Evolutionary conservation across 1,284 basidiomycete genomes (phyloP), one percentile per base, ranked within the genome.

Genomic region (Apiotrichum gracile): DNA sequence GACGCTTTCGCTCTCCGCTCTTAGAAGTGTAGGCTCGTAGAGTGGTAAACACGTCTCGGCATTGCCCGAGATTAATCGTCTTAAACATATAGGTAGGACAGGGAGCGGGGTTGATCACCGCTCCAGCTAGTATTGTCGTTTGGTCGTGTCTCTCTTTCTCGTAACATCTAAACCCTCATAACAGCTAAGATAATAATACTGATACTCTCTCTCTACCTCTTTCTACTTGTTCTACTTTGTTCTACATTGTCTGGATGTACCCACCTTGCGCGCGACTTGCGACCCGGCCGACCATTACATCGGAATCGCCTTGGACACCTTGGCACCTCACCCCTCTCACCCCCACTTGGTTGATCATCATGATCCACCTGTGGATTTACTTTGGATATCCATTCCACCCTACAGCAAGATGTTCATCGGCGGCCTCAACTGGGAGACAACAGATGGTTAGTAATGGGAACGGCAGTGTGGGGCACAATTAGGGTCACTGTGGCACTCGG

Each of bases 401-500:
- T 75, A 75, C 81, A 94, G 92, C 76, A 97, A 97, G 81, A 96
- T 93, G 91, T 96, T 96, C 73, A 88, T 96, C 67, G 91, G 91
- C 61, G 91, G 92, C 61, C 80, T 96, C 54, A 93, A 94, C 78
- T 96, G 92, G 91, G 91, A 96, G 75, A 96, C 91, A 61, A 91
- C 88, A 68, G 92, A 96, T 79, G 91, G 91, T 81, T 54, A 67
- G 77, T 72, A 21, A 25, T n/a, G n/a, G n/a, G 31, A 33, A 33
- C 31, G 16, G 31, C 31, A 33, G 31, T 33, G 8, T 33, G 31
- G 31, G n/a, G n/a, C n/a, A n/a, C n/a, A n/a, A n/a, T n/a, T n/a
- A n/a, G n/a, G n/a, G n/a, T n/a, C n/a, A n/a, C n/a, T n/a, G n/a
- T n/a, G n/a, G n/a, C n/a, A n/a, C n/a, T n/a, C n/a, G n/a, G n/a